These are phyloP conservation scores for Spongospora subterranea DNA, from an alignment of 208 protist species.

Conservation along the genomic window DNA sequence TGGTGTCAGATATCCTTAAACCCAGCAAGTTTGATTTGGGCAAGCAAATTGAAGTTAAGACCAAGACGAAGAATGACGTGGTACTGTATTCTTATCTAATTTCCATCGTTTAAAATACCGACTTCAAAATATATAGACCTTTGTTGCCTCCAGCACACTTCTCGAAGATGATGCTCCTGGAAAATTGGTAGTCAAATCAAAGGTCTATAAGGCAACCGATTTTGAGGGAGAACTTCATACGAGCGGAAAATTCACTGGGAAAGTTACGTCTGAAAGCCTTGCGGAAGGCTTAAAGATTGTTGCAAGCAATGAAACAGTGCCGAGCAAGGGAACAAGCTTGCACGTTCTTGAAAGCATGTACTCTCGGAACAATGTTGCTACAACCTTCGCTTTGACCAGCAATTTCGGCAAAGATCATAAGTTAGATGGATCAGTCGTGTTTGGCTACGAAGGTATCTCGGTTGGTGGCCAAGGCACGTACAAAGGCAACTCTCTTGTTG, in stretches of 20 bases:
- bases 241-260: conserved; percentile 40
- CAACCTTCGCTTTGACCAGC: neutral
- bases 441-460: conserved; percentile 24
- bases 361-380: conserved; percentile 1
- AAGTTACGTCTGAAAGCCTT: conserved; percentile 19
- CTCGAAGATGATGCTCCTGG: conserved; percentile 31
- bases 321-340: conserved; percentile 9
- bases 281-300: neutral
- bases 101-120: neutral
- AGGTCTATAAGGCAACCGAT: conserved; percentile 43
- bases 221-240: conserved; percentile 52
- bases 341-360: neutral
- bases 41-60: conserved; percentile 50
- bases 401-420: conserved; percentile 48
- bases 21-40: conserved; percentile 18
- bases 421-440: conserved; percentile 41
- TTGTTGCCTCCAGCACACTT: conserved; percentile 21
- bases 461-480: conserved; percentile 45
- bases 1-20: conserved; percentile 19
- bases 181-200: conserved; percentile 18
- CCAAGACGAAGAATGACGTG: conserved; percentile 36
- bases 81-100: conserved; percentile 28
- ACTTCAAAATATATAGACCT: neutral
- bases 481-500: conserved; percentile 1
- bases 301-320: conserved; percentile 30